Percentiles rank a stretch among this genome's conserved stretches.
Conservation (phyloP, 306 rosid genomes). For the Glycine tomentella region DNA sequence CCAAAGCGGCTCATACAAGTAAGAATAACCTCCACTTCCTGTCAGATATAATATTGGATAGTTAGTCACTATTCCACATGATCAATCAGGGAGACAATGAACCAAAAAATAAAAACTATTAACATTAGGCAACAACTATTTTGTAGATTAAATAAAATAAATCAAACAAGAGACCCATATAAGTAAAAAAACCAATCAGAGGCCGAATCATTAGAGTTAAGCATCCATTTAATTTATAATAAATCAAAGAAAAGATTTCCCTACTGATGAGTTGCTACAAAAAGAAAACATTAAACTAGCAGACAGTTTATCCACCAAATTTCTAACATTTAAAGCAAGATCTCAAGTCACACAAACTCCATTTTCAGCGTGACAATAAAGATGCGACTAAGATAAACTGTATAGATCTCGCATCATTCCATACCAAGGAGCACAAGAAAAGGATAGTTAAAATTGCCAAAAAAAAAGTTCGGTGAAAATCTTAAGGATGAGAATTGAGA, state of each 20-base stretch:
- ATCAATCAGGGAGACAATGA: too few species aligned
- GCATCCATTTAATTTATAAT: neutral
- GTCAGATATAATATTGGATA: constrained; percentile 49
- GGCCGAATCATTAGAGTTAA: neutral
- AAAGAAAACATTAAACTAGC: neutral
- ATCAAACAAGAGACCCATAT: neutral
- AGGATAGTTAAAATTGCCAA: neutral
- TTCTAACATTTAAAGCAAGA: constrained; percentile 29
- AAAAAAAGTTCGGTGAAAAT: neutral
- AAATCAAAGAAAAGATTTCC: neutral
- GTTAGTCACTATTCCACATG: constrained; percentile 37
- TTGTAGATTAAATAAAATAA: neutral
- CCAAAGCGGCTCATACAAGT: constrained; percentile 99
- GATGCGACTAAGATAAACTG: neutral
- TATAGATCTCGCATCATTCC: neutral
- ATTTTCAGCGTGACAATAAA: neutral
- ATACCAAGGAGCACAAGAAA: neutral
- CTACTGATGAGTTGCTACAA: neutral
- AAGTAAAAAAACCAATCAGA: neutral
- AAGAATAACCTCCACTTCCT: constrained; percentile 98
- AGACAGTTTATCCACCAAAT: neutral
- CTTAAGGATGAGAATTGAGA: neutral
- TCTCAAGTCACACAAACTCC: constrained; percentile 22
- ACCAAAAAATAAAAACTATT: too few species aligned
- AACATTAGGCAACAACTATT: neutral